Conservation (phyloP, 441 rosid species). For the Raphanus hybrid region DNA sequence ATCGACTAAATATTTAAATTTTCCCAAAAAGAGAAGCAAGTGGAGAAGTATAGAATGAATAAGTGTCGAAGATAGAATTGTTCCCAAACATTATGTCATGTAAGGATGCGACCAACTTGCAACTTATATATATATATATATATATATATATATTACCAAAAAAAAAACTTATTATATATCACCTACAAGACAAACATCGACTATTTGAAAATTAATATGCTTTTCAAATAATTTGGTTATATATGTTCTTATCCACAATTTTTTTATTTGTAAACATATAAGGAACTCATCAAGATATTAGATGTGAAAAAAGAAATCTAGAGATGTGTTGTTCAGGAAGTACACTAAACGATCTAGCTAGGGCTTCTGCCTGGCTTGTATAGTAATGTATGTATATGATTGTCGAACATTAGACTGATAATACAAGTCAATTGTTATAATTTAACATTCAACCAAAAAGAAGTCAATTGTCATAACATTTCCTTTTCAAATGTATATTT, state of each 20-base stretch:
- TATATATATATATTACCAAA: no score
- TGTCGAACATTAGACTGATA: neutral
- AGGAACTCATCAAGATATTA: neutral
- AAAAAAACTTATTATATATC: neutral
- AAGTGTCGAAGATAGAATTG: no score
- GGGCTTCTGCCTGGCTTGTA: neutral
- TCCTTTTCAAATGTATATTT: conserved; percentile 6
- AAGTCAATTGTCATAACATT: neutral
- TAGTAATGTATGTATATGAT: neutral
- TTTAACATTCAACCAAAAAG: no score
- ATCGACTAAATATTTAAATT: no score
- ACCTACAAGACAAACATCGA: conserved; percentile 18
- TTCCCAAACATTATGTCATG: no score
- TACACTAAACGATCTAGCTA: conserved; percentile 7
- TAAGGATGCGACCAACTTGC: no score
- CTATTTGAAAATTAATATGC: neutral
- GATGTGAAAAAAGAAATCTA: neutral
- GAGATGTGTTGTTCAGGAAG: neutral
- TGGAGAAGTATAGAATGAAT: no score
- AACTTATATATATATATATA: no score
- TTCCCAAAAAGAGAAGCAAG: no score
- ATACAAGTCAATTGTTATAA: neutral
- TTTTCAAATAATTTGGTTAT: neutral
- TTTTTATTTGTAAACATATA: neutral
- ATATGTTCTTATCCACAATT: neutral